phyloP scores from a whole-genome alignment of 75 land plant species.

The Sequoiadendron giganteum region DNA sequence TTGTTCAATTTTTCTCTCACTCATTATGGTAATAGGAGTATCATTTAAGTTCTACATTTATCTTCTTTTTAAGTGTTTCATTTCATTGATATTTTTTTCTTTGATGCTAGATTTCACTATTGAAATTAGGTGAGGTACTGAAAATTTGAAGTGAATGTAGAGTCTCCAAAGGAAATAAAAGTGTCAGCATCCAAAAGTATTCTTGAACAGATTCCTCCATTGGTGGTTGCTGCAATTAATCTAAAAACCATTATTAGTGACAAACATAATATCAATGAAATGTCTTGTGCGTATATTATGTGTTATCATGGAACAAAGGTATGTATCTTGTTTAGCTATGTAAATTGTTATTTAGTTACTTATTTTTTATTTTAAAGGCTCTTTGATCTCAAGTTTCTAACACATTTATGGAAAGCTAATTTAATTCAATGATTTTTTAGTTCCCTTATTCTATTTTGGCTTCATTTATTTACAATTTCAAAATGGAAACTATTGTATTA shows the following conservation, averaged over 20 bases:
- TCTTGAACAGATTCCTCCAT: conserved; percentile 66
- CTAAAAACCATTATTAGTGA: conserved; percentile 82
- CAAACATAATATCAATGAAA: conserved; percentile 81
- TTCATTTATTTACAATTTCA: not conserved
- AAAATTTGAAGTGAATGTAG: conserved; percentile 85
- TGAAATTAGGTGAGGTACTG: conserved; percentile 94
- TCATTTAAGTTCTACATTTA: not conserved
- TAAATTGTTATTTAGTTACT: not conserved
- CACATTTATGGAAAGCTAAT: not conserved
- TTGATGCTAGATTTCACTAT: not conserved
- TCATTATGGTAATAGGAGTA: not conserved
- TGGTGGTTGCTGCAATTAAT: conserved; percentile 80
- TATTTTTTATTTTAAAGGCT: not conserved
- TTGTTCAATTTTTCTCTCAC: not conserved
- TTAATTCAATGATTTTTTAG: not conserved
- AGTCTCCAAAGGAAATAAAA: conserved; percentile 64
- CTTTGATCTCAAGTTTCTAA: not conserved
- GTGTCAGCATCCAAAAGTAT: conserved; percentile 44
- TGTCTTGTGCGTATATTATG: conserved; percentile 82
- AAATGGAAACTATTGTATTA: not conserved
- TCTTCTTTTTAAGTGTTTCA: not conserved
- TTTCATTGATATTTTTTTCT: not conserved
- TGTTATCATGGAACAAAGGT: conserved; percentile 91
- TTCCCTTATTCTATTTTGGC: not conserved
- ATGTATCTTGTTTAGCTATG: conserved; percentile 1